phyloP scores from a whole-genome alignment of 768 basidiomycete genomes.

The Gelatoporia subvermispora region DNA sequence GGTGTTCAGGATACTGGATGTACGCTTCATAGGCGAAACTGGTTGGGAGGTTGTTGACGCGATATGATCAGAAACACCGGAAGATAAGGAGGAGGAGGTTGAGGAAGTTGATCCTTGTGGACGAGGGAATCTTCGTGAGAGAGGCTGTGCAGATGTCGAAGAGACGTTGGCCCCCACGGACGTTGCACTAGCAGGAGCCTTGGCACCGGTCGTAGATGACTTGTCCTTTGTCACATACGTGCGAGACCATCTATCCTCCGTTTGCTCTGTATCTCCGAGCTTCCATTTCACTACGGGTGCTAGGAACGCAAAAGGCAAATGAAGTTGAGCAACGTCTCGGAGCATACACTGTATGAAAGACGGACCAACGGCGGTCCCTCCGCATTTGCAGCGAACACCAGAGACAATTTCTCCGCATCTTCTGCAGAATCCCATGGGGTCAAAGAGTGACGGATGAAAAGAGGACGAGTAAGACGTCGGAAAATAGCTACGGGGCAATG shows the following conservation, averaged over 20 bases:
- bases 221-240: constrained; percentile 62
- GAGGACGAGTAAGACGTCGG: constrained; percentile 4
- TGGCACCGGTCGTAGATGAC: constrained; percentile 35
- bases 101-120: constrained; percentile 30
- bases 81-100: constrained; percentile 29
- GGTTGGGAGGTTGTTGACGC: constrained; percentile 47
- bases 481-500: neutral
- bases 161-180: constrained; percentile 5
- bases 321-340: neutral
- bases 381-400: constrained; percentile 71
- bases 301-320: constrained; percentile 21
- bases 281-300: constrained; percentile 72
- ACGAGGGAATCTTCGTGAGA: constrained; percentile 45
- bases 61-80: constrained; percentile 55
- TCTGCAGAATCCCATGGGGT: constrained; percentile 78
- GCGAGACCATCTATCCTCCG: constrained; percentile 73
- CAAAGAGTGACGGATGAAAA: constrained; percentile 4
- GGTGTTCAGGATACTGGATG: constrained; percentile 15
- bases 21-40: constrained; percentile 53
- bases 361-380: constrained; percentile 76
- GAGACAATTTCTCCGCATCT: constrained; percentile 81
- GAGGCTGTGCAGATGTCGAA: constrained; percentile 18
- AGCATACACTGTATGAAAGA: constrained; percentile 12
- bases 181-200: neutral
- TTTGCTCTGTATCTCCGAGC: constrained; percentile 35